These are phyloP conservation scores for Daedaleopsis sinensis DNA, from an alignment of 768 basidiomycete genomes.

Conservation along the genomic window DNA sequence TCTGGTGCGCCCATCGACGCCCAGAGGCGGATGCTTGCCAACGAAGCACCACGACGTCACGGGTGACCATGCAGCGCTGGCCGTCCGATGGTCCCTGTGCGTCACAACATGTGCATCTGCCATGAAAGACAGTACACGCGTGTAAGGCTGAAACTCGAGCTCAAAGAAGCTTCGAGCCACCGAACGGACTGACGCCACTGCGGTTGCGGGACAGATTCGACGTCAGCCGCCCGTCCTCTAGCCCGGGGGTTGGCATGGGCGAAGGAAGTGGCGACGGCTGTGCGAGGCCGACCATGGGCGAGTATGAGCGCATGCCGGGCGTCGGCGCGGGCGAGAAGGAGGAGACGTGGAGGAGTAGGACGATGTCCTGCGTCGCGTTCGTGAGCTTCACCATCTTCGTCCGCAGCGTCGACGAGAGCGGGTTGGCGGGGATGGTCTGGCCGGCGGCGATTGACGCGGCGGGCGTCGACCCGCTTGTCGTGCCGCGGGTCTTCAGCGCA, in stretches of 20 bases:
- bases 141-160: not conserved
- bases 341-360: slow-evolving; percentile 84
- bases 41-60: not conserved
- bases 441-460: slow-evolving; percentile 1
- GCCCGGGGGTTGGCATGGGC: slow-evolving; percentile 16
- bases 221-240: slow-evolving; percentile 53
- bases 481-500: slow-evolving; percentile 66
- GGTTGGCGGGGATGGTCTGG: slow-evolving; percentile 19
- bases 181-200: slow-evolving; percentile 36
- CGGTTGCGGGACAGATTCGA: slow-evolving; percentile 61
- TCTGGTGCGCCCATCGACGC: not conserved
- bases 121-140: not conserved
- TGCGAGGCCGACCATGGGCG: slow-evolving; percentile 51
- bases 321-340: slow-evolving; percentile 68
- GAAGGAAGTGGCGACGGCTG: slow-evolving; percentile 29
- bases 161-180: slow-evolving; percentile 18
- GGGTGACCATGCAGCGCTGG: too few species aligned
- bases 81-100: not conserved
- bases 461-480: not conserved
- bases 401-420: slow-evolving; percentile 63
- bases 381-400: slow-evolving; percentile 76
- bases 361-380: slow-evolving; percentile 85
- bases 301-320: slow-evolving; percentile 50
- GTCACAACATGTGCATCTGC: not conserved
- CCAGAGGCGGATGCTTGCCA: not conserved